These are phyloP conservation scores for Mycena metata DNA, from an alignment of 768 basidiomycete genomes.

Conservation along the genomic window DNA sequence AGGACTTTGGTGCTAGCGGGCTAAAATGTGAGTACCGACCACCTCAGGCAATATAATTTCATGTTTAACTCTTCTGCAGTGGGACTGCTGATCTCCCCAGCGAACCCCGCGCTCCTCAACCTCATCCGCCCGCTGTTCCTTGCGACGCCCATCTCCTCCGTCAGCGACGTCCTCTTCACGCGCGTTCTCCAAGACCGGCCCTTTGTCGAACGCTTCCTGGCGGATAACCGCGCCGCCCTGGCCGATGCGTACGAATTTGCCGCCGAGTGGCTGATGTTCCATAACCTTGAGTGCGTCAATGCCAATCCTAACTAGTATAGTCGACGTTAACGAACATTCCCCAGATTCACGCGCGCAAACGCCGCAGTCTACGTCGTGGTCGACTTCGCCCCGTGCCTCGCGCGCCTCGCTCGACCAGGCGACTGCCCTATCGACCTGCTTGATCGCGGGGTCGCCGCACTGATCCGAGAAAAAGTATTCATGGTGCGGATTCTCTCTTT, in stretches of 20 bases:
- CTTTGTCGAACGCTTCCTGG: conserved; percentile 39
- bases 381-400: conserved; percentile 35
- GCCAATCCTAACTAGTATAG: too few species aligned
- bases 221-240: conserved; percentile 35
- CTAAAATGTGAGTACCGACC: conserved; percentile 34
- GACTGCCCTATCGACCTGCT: conserved; percentile 18
- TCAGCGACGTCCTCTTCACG: conserved; percentile 42
- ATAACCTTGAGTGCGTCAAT: conserved; percentile 30
- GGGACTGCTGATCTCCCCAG: conserved; percentile 41
- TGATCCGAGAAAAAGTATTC: conserved; percentile 29
- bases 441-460: conserved; percentile 29
- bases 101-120: conserved; percentile 36
- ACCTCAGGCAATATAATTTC: background rate
- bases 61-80: conserved; percentile 8
- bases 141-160: conserved; percentile 42
- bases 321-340: too few species aligned
- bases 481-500: conserved; percentile 16
- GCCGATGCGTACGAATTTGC: conserved; percentile 42
- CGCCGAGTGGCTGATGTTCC: conserved; percentile 43
- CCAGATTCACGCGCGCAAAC: conserved; percentile 36
- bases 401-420: conserved; percentile 11
- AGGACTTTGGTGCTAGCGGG: conserved; percentile 48
- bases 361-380: conserved; percentile 36
- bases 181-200: conserved; percentile 42
- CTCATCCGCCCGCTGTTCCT: conserved; percentile 38